These are phyloP conservation scores for Mycena belliarum DNA, from an alignment of 768 basidiomycete species.

Conservation along the genomic window DNA sequence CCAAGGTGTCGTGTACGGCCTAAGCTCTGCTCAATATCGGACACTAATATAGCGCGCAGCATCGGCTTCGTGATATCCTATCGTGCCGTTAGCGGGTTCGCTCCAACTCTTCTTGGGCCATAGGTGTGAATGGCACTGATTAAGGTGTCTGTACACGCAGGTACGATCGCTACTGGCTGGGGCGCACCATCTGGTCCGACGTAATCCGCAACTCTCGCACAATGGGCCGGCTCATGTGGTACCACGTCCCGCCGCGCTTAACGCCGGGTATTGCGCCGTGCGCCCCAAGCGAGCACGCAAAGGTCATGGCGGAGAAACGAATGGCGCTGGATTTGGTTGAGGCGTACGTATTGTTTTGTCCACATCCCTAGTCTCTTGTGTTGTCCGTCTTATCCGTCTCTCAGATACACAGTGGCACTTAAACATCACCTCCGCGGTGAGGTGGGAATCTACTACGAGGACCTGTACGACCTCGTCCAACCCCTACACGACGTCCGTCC, in stretches of 20 bases:
- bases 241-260: conserved; percentile 57
- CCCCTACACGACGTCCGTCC: conserved; percentile 54
- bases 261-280: conserved; percentile 25
- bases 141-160: conserved; percentile 25
- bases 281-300: conserved; percentile 44
- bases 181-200: conserved; percentile 58
- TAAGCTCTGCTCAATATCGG: too few species aligned
- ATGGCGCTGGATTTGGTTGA: conserved; percentile 61
- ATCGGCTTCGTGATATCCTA: conserved; percentile 71
- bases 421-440: conserved; percentile 69
- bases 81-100: conserved; percentile 50
- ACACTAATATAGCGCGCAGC: too few species aligned
- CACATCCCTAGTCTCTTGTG: too few species aligned
- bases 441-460: conserved; percentile 61
- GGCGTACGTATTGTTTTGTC: conserved; percentile 54
- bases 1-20: too few species aligned
- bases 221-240: conserved; percentile 58
- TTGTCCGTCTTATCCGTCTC: too few species aligned
- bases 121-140: too few species aligned
- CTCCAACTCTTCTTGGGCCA: too few species aligned
- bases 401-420: conserved; percentile 53
- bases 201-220: conserved; percentile 52
- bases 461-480: conserved; percentile 57
- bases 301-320: conserved; percentile 62
- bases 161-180: conserved; percentile 67